Conservation (phyloP, 495 filamentous ascomycete species). For the Lasiosphaeria ovina region DNA sequence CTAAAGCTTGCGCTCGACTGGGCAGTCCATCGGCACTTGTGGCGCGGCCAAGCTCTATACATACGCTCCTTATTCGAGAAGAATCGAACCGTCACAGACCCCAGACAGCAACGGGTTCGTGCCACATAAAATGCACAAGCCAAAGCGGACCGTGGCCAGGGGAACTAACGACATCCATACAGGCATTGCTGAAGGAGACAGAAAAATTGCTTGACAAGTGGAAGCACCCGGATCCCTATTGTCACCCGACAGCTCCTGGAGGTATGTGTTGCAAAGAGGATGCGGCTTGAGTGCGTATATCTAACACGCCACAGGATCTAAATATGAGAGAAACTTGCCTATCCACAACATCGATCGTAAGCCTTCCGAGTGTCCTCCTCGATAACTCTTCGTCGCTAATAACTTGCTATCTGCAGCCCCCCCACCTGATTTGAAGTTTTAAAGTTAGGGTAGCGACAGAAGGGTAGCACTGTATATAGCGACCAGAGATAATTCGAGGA, state of each 20-base stretch:
- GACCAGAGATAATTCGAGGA: neutral
- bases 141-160: neutral
- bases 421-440: slow-evolving; percentile 43
- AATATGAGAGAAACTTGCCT: slow-evolving; percentile 93
- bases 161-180: neutral
- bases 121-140: neutral
- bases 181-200: slow-evolving; percentile 82
- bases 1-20: slow-evolving; percentile 93
- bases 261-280: slow-evolving; percentile 54
- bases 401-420: slow-evolving; percentile 32
- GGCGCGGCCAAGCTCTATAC: slow-evolving; percentile 93
- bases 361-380: slow-evolving; percentile 32
- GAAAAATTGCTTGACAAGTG: slow-evolving; percentile 85
- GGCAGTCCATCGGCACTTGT: slow-evolving; percentile 84
- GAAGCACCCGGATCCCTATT: slow-evolving; percentile 96
- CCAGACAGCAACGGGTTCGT: slow-evolving; percentile 79
- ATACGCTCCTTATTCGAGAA: slow-evolving; percentile 94
- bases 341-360: slow-evolving; percentile 74
- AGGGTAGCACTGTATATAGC: slow-evolving; percentile 20
- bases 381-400: neutral
- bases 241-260: slow-evolving; percentile 85
- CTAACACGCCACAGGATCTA: slow-evolving; percentile 64
- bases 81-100: slow-evolving; percentile 82
- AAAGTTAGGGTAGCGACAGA: slow-evolving; percentile 11
- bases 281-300: slow-evolving; percentile 16